phyloP scores from a whole-genome alignment of 2,329 filamentous ascomycete genomes.

The Pseudogymnoascus sp. region DNA sequence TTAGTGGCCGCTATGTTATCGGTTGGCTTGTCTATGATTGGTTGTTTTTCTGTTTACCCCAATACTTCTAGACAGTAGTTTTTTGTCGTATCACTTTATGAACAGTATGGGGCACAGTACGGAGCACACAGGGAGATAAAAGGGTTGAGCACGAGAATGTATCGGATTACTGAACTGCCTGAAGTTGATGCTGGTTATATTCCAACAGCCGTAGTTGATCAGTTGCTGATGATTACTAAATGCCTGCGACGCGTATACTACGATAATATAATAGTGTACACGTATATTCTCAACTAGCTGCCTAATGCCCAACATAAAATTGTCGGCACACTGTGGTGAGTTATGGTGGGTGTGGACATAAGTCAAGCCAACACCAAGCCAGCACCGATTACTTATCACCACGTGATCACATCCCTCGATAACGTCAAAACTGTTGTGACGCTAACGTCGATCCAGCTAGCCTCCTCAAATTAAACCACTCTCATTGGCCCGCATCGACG shows the following conservation, averaged over 20 bases:
- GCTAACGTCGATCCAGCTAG: not conserved
- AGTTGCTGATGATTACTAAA: not conserved
- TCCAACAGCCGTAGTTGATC: not conserved
- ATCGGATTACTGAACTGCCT: not conserved
- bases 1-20: not conserved
- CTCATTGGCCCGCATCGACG: not conserved
- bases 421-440: constrained; percentile 5
- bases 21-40: not conserved
- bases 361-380: not conserved
- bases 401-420: not conserved
- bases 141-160: not conserved
- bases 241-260: not conserved
- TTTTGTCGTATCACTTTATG: not conserved
- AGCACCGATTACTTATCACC: not conserved
- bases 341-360: too few relatives aligned
- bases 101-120: not conserved
- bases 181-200: not conserved
- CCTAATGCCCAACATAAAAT: not conserved
- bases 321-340: not conserved
- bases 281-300: not conserved
- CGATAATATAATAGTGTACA: not conserved
- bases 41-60: not conserved
- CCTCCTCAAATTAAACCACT: not conserved
- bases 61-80: not conserved
- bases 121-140: not conserved